phyloP scores from a whole-genome alignment of 2,329 filamentous ascomycete species.

The Sporothrix brasiliensis region DNA sequence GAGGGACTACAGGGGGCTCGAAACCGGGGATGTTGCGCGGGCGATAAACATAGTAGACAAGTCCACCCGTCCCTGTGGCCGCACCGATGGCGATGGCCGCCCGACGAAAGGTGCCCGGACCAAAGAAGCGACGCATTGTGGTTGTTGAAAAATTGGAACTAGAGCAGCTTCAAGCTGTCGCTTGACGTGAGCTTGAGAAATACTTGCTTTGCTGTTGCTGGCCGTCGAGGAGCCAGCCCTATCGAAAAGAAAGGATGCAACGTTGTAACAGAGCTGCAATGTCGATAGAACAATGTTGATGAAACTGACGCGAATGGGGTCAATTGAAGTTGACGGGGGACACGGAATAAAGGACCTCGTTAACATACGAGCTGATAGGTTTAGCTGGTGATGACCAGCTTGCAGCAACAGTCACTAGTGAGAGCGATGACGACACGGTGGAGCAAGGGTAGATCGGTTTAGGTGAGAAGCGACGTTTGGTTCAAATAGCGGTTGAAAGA shows the following conservation, averaged over 20 bases:
- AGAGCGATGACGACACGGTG: constrained; percentile 27
- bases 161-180: not conserved
- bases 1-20: constrained; percentile 68
- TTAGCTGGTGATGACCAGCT: not conserved
- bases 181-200: not conserved
- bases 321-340: not conserved
- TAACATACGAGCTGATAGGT: not conserved
- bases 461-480: not conserved
- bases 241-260: not conserved
- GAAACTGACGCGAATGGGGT: not conserved
- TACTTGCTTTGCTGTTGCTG: not conserved
- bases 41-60: constrained; percentile 61
- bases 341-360: not conserved
- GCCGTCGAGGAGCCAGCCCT: constrained; percentile 4
- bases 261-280: not conserved
- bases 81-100: constrained; percentile 50
- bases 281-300: not conserved
- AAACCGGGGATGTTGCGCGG: constrained; percentile 72
- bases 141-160: not conserved
- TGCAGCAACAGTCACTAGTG: constrained; percentile 12
- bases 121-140: constrained; percentile 40
- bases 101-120: constrained; percentile 46
- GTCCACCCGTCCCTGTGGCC: constrained; percentile 49
- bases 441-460: constrained; percentile 17
- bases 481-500: not conserved